Base-by-base conservation (phyloP, 106 monocot species). In the Dioscorea alata region DNA sequence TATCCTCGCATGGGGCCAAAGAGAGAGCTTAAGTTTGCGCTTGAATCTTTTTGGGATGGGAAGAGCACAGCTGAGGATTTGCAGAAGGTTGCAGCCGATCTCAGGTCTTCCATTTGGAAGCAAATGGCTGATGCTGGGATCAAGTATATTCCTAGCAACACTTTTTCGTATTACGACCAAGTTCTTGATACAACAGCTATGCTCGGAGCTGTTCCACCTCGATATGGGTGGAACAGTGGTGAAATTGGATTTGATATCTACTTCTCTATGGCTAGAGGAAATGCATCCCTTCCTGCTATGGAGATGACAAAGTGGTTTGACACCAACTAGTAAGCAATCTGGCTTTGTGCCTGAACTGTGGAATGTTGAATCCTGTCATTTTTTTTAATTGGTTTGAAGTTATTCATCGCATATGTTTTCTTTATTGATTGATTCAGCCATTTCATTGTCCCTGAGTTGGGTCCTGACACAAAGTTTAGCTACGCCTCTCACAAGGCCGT, bases 221-320 rank as follows among this genome's bases (percentile, higher is more conserved):
- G 95, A 64, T 96, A 96, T 66, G 81, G 81, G 12, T 96, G 83
- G 81, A 78, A 71, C 22, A 91, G 86, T 33, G 88, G 95, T 22
- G 95, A 96, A 73, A 96, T 96, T 61, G 95, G 91, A 17, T 92
- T 89, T 48, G 86, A 80, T 53, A 86, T 74, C 60, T 96, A 86
- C 75, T 96, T 96, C 70, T 89, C 95, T 9, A 96, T 96, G 95
- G 95, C 95, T 24, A 86, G 95, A 74, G 95, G 91, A 34, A 91
- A 96, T 80, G 95, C 91, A 65, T 73, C 91, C 22, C 88, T 96
- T 13, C 91, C 95, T 66, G 91, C 95, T 56, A 96, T 96, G 95
- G 95, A 96, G 79, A 96, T 96, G 95, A 96, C 95, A 74, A 96
- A 96, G 80, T 96, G 95, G 95, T 96, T 96, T 72, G 95, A 96